Percentiles rank a stretch among this genome's conserved stretches.
Evolutionary conservation across 306 rosid species (phyloP).

Genomic region (Cicer yamashitae): DNA sequence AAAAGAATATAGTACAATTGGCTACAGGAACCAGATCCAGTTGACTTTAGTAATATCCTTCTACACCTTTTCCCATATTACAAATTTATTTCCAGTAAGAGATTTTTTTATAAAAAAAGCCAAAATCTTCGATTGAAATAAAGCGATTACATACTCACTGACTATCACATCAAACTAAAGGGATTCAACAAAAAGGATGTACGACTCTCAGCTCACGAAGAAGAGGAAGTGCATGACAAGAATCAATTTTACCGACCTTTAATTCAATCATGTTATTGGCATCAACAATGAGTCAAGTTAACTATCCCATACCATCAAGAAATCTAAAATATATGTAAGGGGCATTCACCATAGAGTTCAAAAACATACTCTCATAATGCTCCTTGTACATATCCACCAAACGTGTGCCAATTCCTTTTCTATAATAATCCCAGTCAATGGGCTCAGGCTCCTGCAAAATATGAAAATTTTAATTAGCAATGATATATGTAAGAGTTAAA

Average conservation of each 20-base stretch:
- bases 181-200: conserved; percentile 1
- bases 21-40: background rate
- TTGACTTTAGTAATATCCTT: conserved; percentile 3
- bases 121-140: background rate
- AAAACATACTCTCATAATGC: conserved; percentile 86
- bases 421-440: conserved; percentile 92
- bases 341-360: conserved; percentile 22
- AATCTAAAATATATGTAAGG: conserved; percentile 1
- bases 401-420: conserved; percentile 93
- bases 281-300: conserved; percentile 10
- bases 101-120: background rate
- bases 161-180: conserved; percentile 13
- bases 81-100: background rate
- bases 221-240: background rate
- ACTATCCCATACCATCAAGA: background rate
- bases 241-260: background rate
- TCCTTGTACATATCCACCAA: conserved; percentile 98
- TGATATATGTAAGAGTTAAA: background rate
- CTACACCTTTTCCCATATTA: background rate
- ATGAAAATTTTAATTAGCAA: conserved; percentile 34
- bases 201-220: conserved; percentile 6
- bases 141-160: background rate
- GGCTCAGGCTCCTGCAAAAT: conserved; percentile 94
- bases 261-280: background rate
- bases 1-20: conserved; percentile 26